Conservation (phyloP, 2,329 filamentous ascomycete genomes). For the Ascochyta pisi region DNA sequence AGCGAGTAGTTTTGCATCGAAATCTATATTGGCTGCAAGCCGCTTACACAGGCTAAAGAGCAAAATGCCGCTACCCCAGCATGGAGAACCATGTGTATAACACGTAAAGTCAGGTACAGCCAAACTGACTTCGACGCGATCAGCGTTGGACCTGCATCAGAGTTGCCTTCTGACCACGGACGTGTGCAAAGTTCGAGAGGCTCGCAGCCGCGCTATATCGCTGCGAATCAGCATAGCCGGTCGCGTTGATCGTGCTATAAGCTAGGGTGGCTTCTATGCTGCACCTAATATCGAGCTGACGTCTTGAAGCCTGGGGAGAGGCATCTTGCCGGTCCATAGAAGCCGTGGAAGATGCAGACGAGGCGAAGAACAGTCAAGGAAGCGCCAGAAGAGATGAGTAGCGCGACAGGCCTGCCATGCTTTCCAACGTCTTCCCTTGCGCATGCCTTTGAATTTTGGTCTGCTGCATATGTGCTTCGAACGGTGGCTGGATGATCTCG, state of each 20-base stretch:
- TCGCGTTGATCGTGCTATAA: conserved; percentile 25
- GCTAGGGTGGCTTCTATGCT: conserved; percentile 29
- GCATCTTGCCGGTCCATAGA: conserved; percentile 27
- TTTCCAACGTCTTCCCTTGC: background rate
- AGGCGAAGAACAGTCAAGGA: conserved; percentile 13
- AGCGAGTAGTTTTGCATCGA: conserved; percentile 25
- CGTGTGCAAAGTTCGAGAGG: conserved; percentile 21
- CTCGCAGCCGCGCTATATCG: conserved; percentile 33
- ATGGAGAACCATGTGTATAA: conserved; percentile 11
- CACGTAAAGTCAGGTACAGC: conserved; percentile 19
- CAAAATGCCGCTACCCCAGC: conserved; percentile 21
- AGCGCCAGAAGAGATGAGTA: conserved; percentile 1
- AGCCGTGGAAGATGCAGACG: conserved; percentile 34
- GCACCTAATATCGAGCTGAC: conserved; percentile 33
- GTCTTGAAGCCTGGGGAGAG: conserved; percentile 29
- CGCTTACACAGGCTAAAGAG: conserved; percentile 42
- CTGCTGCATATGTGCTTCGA: background rate
- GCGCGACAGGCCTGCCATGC: background rate
- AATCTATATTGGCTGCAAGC: conserved; percentile 23
- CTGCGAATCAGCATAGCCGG: conserved; percentile 32
- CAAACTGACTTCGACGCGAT: conserved; percentile 27
- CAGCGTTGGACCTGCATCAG: conserved; percentile 43
- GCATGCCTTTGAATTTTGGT: background rate
- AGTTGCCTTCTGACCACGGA: conserved; percentile 30
- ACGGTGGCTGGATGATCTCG: background rate